Evolutionary conservation across 768 basidiomycete genomes (phyloP).

Genomic region (Tulasnella sp.): DNA sequence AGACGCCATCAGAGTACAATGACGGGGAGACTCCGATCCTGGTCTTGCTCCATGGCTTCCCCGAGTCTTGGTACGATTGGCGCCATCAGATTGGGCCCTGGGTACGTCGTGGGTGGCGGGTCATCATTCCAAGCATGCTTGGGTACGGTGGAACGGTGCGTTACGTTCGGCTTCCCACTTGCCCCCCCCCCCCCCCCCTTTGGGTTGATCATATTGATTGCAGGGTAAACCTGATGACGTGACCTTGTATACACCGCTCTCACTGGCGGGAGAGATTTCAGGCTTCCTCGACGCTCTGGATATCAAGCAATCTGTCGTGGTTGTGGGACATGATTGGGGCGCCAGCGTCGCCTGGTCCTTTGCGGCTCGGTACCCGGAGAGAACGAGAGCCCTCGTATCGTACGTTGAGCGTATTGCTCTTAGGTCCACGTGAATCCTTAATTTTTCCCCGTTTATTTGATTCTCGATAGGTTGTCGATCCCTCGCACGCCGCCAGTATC

Average conservation of each 20-base stretch:
- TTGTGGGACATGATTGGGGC: slow-evolving; percentile 81
- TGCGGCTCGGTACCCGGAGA: slow-evolving; percentile 25
- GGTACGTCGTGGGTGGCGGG: slow-evolving; percentile 50
- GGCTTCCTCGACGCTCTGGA: slow-evolving; percentile 50
- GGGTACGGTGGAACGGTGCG: slow-evolving; percentile 50
- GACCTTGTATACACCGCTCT: slow-evolving; percentile 48
- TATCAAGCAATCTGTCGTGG: slow-evolving; percentile 27
- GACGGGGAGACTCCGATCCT: too few species aligned
- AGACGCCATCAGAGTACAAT: too few species aligned
- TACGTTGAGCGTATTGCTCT: too few species aligned
- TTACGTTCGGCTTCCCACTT: background rate
- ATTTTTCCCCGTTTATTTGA: too few species aligned
- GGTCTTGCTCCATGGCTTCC: too few species aligned
- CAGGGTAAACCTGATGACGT: slow-evolving; percentile 46
- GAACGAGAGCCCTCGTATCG: too few species aligned
- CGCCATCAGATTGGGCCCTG: slow-evolving; percentile 62
- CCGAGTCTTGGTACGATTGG: slow-evolving; percentile 41
- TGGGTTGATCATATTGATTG: too few species aligned
- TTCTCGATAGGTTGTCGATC: too few species aligned
- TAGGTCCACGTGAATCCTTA: too few species aligned
- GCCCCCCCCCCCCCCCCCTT: too few species aligned
- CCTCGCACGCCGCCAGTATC: too few species aligned
- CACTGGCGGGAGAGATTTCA: slow-evolving; percentile 49
- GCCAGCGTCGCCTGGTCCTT: slow-evolving; percentile 51
- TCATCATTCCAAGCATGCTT: slow-evolving; percentile 41